Percentiles rank a stretch among this genome's conserved stretches.
Conservation (phyloP, 495 filamentous ascomycete species). For the Chaetomium cochliodes region DNA sequence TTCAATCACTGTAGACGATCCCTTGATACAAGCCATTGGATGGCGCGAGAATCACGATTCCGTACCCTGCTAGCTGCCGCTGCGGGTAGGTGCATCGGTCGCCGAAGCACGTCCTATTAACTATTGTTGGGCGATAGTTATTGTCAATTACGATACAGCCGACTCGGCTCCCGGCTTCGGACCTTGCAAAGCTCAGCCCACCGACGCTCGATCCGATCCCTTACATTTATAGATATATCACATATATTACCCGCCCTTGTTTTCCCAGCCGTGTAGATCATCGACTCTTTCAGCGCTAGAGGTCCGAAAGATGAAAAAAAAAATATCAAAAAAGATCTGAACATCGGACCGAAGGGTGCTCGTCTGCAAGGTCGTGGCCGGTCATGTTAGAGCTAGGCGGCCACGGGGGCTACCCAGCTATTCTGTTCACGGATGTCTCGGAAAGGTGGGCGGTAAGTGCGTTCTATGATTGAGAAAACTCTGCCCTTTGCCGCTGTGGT, state of each 20-base stretch:
- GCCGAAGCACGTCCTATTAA: neutral
- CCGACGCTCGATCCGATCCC: neutral
- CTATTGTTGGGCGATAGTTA: neutral
- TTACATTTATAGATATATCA: neutral
- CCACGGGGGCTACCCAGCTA: neutral
- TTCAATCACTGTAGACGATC: neutral
- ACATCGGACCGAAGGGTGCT: neutral
- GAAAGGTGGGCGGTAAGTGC: neutral
- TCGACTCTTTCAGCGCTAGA: neutral
- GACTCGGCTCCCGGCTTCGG: neutral
- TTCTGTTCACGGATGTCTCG: neutral
- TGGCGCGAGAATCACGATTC: neutral
- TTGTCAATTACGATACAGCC: neutral
- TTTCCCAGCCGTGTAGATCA: neutral
- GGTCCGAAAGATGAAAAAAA: neutral
- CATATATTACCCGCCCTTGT: neutral
- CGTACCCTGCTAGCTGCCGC: neutral
- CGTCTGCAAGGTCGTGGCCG: neutral
- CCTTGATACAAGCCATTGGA: conserved; percentile 2
- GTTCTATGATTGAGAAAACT: neutral
- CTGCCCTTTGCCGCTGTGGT: conserved; percentile 1
- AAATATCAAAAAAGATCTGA: neutral
- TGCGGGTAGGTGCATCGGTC: neutral
- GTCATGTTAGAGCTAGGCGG: conserved; percentile 1
- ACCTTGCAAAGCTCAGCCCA: neutral